Evolutionary conservation across 176 grass and related monocot species (phyloP), one percentile per base, ranked within the genome.

Genomic region (Triticum monococcum): DNA sequence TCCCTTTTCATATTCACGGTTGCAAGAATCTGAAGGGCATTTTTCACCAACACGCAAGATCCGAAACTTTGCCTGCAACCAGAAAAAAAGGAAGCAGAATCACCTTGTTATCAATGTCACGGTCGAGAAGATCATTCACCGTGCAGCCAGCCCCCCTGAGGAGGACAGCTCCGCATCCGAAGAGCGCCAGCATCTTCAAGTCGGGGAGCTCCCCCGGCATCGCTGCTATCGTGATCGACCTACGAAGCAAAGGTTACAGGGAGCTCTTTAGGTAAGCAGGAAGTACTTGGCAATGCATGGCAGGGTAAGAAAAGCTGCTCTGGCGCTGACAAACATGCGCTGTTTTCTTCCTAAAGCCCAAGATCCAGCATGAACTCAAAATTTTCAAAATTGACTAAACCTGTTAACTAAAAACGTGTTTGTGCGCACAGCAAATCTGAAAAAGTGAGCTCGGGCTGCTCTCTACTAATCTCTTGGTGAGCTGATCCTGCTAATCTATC

Each of bases 61-160:
- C 12, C 14, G 7, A 70, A 31, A 16, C 3, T 18, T 24, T 7
- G 18, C 52, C 16, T 41, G 40, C 14, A 61, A 12, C 7, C 18
- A 84, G 11, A 11, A 24, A 20, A 48, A 24, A 4, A 14, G n/a
- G n/a, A 13, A 13, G 9, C 3, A 13, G 60, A 78, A 37, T 48
- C 22, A 92, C 95, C 92, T 94, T 97, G 32, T 89, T 89, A 82
- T 98, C 95, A 59, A 98, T 93, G 84, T 95, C 91, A 0, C 91
- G 87, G 48, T 95, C 93, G 7, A 98, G 87, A 81, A 98, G 93
- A 78, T 98, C 93, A 80, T 98, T 98, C 31, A 95, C 87, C 3
- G 95, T 98, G 83, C 95, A 95, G 59, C 93, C 93, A 76, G 91
- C 95, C 3, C 95, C 95, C 71, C 95, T 90, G 20, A 95, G 91